phyloP scores from a whole-genome alignment of 106 monocot genomes.

The Allium fistulosum region DNA sequence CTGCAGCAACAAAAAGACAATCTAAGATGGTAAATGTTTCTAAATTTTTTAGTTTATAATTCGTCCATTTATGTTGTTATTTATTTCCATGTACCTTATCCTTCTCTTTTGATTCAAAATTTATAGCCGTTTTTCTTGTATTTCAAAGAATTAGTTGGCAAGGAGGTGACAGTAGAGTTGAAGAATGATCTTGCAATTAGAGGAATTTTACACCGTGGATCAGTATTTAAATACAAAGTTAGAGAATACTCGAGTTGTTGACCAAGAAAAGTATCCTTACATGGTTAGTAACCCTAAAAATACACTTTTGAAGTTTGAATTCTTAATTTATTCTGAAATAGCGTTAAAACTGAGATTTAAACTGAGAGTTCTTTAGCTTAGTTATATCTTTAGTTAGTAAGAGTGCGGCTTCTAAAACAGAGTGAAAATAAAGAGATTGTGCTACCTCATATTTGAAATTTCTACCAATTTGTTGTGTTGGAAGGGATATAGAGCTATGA shows the following conservation, averaged over 20 bases:
- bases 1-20: neutral
- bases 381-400: too few species aligned
- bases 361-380: too few species aligned
- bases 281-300: slow-evolving; percentile 1
- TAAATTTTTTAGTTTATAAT: too few species aligned
- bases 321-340: too few species aligned
- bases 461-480: too few species aligned
- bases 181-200: slow-evolving; percentile 20
- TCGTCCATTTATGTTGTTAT: too few species aligned
- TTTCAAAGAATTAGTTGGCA: slow-evolving; percentile 21
- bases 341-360: too few species aligned
- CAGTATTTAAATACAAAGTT: slow-evolving; percentile 16
- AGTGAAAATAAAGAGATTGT: too few species aligned
- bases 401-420: too few species aligned
- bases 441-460: too few species aligned
- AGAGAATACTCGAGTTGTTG: slow-evolving; percentile 13
- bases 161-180: slow-evolving; percentile 19
- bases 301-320: too few species aligned
- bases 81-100: neutral
- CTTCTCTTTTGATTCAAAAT: neutral
- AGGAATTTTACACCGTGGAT: slow-evolving; percentile 12
- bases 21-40: neutral
- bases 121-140: slow-evolving; percentile 14
- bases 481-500: too few species aligned
- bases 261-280: slow-evolving; percentile 14